Percentiles rank a stretch among this genome's conserved stretches.
Conservation (phyloP, 1,139 yeast genomes). For the Kodamaea arcana region DNA sequence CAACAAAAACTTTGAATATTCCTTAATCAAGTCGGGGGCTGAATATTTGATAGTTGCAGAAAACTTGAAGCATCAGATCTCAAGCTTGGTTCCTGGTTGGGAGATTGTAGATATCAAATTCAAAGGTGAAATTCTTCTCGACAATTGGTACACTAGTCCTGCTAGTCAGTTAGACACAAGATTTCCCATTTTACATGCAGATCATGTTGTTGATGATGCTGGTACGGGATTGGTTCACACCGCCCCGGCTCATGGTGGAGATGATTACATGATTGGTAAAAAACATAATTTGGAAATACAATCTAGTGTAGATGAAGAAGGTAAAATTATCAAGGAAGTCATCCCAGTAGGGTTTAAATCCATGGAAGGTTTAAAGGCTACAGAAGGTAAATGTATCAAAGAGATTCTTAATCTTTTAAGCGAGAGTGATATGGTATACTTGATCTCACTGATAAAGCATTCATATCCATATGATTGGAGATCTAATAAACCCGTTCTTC, state of each 20-base stretch:
- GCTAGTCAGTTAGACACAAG: slow-evolving; percentile 37
- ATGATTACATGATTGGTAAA: slow-evolving; percentile 76
- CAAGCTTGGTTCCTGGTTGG: slow-evolving; percentile 12
- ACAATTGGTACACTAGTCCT: slow-evolving; percentile 53
- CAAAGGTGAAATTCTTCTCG: slow-evolving; percentile 46
- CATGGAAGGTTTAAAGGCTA: slow-evolving; percentile 57
- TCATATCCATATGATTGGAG: slow-evolving; percentile 98
- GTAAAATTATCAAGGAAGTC: slow-evolving; percentile 51
- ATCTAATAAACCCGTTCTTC: slow-evolving; percentile 90
- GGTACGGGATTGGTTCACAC: slow-evolving; percentile 97
- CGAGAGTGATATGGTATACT: slow-evolving; percentile 44
- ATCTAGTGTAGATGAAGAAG: slow-evolving; percentile 78
- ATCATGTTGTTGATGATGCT: slow-evolving; percentile 72
- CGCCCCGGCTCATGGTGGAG: slow-evolving; percentile 98
- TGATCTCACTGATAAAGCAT: slow-evolving; percentile 56
- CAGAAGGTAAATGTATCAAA: slow-evolving; percentile 51
- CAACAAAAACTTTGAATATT: slow-evolving; percentile 56
- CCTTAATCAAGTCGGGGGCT: slow-evolving; percentile 36
- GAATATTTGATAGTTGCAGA: slow-evolving; percentile 50
- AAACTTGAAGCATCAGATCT: slow-evolving; percentile 33
- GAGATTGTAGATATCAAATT: slow-evolving; percentile 4
- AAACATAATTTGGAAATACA: slow-evolving; percentile 52
- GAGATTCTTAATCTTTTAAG: slow-evolving; percentile 36
- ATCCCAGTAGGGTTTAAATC: slow-evolving; percentile 39
- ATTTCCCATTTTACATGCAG: slow-evolving; percentile 67